phyloP scores from a whole-genome alignment of 306 rosid species.

The Cucurbita maxima region DNA sequence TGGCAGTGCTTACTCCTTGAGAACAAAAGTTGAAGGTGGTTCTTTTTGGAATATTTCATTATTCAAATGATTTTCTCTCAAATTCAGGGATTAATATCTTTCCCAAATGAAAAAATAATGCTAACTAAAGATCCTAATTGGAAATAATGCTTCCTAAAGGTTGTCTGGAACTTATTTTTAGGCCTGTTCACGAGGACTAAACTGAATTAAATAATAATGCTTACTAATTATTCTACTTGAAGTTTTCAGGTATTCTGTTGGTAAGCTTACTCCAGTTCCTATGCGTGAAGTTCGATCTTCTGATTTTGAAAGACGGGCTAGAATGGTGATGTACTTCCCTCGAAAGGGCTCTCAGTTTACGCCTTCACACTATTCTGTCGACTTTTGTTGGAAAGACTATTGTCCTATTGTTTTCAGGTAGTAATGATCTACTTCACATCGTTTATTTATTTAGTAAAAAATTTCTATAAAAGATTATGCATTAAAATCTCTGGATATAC shows the following conservation, averaged over 20 bases:
- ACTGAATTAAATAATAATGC: not conserved
- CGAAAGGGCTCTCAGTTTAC: conserved; percentile 73
- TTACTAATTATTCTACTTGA: conserved; percentile 21
- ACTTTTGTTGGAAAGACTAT: conserved; percentile 93
- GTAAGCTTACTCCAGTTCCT: conserved; percentile 93
- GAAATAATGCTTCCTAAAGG: not conserved
- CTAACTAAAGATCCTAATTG: not conserved
- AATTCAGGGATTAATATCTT: not conserved
- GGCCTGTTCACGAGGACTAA: not conserved
- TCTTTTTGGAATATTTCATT: not conserved
- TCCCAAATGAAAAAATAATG: not conserved
- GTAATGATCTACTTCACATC: conserved; percentile 2
- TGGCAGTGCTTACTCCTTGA: not conserved
- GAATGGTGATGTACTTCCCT: conserved; percentile 89
- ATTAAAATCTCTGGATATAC: conserved; percentile 1
- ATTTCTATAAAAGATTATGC: not conserved
- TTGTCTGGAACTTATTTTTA: not conserved
- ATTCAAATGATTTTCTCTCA: not conserved
- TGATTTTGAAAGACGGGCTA: conserved; percentile 84
- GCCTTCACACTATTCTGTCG: conserved; percentile 76
- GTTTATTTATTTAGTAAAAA: not conserved
- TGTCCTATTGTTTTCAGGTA: conserved; percentile 99
- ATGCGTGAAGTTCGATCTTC: conserved; percentile 87
- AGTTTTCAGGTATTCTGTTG: conserved; percentile 84
- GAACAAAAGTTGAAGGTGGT: not conserved